Percentiles rank a stretch among this genome's conserved stretches.
These are phyloP conservation scores for Wickerhamiella domercqiae DNA, from an alignment of 805 yeast species.

Conservation along the genomic window DNA sequence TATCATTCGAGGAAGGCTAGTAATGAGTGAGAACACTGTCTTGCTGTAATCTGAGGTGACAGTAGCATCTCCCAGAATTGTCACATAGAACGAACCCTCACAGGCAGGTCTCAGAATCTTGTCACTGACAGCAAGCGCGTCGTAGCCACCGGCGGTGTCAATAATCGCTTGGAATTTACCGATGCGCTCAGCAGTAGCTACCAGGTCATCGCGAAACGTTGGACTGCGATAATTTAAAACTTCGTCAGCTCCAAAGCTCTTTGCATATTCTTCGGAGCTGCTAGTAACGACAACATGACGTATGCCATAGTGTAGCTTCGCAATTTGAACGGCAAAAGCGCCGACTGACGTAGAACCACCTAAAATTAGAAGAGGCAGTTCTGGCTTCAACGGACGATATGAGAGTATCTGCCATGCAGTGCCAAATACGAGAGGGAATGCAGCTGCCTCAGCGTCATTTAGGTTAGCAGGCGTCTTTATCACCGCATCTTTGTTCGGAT, in stretches of 20 bases:
- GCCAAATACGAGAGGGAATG: constrained; percentile 47
- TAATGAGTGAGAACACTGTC: constrained; percentile 1
- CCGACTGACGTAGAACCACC: constrained; percentile 72
- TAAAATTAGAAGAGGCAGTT: constrained; percentile 35
- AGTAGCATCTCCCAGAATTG: constrained; percentile 40
- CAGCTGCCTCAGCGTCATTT: constrained; percentile 42
- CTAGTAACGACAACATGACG: constrained; percentile 42
- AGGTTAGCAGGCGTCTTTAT: constrained; percentile 34
- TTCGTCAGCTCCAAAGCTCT: constrained; percentile 38
- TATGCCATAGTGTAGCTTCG: constrained; percentile 34
- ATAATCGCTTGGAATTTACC: constrained; percentile 39
- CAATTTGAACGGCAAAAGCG: constrained; percentile 37
- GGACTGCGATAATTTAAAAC: constrained; percentile 22
- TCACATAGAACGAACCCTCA: constrained; percentile 35
- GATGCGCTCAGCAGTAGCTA: constrained; percentile 3
- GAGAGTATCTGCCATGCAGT: constrained; percentile 39
- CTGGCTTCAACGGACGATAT: constrained; percentile 4
- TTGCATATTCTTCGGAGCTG: constrained; percentile 35
- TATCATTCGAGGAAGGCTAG: constrained; percentile 13
- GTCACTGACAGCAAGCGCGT: constrained; percentile 31
- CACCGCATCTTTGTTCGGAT: constrained; percentile 40
- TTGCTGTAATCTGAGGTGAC: constrained; percentile 9
- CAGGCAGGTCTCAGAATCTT: constrained; percentile 32
- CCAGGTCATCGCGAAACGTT: constrained; percentile 1
- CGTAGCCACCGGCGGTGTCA: constrained; percentile 50